Evolutionary conservation across 1,284 basidiomycete genomes (phyloP), one percentile per base, ranked within the genome.

Genomic region (Ceratobasidium sp.): DNA sequence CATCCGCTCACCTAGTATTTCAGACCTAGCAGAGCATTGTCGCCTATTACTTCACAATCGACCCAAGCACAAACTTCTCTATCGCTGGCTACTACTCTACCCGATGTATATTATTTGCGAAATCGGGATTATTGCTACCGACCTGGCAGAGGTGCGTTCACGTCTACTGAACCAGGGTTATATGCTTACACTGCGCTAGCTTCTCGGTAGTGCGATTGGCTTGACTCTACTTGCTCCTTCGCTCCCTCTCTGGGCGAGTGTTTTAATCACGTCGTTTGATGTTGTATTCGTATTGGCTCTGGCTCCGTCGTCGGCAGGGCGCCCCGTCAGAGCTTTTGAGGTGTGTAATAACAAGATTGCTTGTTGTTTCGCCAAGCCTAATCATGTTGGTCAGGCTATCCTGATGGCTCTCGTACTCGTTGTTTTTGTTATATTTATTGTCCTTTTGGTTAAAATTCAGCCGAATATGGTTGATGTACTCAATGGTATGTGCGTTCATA

Each of bases 401-500:
- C 61, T 65, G 69, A 74, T 77, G 39, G 58, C n/a, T 48, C 9
- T 74, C 92, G 92, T 96, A 11, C 79, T 96, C 24, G 87, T 88
- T 0, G 93, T 96, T 0, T 85, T 97, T 34, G 84, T 92, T 16
- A 94, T 92, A 80, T 95, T 98, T 85, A 86, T 89, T 54, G 84
- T 95, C 56, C 88, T 98, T 75, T 88, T 97, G 59, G 86, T 90
- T 31, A 89, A 88, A 79, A 87, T 95, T 27, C 78, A 88, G 54
- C 90, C 96, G 0, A 79, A 90, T 48, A 97, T 95, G 96, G 86
- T 84, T 16, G 83, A 84, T 41, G 92, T 92, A 0, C 97, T 98
- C 81, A 79, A 88, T 19, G 96, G 96, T 11, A 96, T 89, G 79
- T 6, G 9, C 16, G n/a, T 58, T 46, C 46, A 11, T 14, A 29